These are phyloP conservation scores for Trichophyton rubrum DNA, from an alignment of 2,329 filamentous ascomycete genomes.

Conservation along the genomic window DNA sequence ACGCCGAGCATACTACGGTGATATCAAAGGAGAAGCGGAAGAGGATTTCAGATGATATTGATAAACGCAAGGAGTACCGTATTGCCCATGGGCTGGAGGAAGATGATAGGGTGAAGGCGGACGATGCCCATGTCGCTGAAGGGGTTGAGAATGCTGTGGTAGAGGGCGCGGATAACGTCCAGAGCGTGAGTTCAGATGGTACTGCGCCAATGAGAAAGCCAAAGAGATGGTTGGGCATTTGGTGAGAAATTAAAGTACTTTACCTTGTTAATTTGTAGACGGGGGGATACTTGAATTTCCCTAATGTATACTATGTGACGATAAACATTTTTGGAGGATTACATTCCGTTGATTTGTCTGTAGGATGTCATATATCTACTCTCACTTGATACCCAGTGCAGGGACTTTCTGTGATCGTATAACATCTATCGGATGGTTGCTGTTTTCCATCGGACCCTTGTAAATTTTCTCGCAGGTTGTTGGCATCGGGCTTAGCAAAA, in stretches of 20 bases:
- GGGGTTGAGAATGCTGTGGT: not conserved
- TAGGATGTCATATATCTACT: not conserved
- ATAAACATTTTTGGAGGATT: constrained; percentile 5
- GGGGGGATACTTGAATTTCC: not conserved
- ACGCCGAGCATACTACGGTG: constrained; percentile 57
- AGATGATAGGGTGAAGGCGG: constrained; percentile 25
- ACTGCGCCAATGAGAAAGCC: constrained; percentile 37
- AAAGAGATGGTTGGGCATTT: constrained; percentile 79
- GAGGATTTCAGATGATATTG: constrained; percentile 67
- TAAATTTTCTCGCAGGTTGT: not conserved
- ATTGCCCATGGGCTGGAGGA: constrained; percentile 70
- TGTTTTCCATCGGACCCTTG: too few species aligned
- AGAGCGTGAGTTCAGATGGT: constrained; percentile 13
- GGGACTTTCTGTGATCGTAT: not conserved
- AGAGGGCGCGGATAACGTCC: constrained; percentile 18
- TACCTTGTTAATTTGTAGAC: not conserved
- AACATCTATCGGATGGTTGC: not conserved
- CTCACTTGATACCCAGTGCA: not conserved
- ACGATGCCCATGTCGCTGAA: constrained; percentile 8
- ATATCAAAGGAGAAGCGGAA: constrained; percentile 59
- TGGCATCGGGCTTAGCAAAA: not conserved
- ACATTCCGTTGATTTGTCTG: constrained; percentile 11
- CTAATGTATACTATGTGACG: not conserved
- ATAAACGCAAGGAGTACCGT: constrained; percentile 74
- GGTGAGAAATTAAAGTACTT: constrained; percentile 35